Evolutionary conservation across 345 rosid species (phyloP), one percentile per base, ranked within the genome.

Genomic region (Populus euphratica): DNA sequence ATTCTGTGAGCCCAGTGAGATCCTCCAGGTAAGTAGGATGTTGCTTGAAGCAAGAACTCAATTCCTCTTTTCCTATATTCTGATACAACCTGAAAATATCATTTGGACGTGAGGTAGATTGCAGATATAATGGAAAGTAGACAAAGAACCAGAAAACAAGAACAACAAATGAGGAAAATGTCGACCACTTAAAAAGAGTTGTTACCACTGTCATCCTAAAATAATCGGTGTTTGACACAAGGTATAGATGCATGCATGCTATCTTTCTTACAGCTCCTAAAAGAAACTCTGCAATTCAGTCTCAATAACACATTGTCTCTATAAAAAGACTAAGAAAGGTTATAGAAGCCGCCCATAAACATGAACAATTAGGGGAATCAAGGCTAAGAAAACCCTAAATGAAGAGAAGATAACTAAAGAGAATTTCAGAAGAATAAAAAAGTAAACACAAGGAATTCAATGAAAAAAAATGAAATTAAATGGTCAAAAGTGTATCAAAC

Each of bases 11-110:
- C 82, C 99, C 99, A 0, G 98, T 91, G 62, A 96, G 85, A 88
- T 96, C 98, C 75, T 93, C 99, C 73, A 96, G 82, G 83, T 91
- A 93, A 21, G 99, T 93, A 8, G 99, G 99, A 84, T 91, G 94
- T 90, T 5, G 92, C 99, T 85, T 90, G 87, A 62, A 92, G 93
- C 62, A 96, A 62, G 77, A 96, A 93, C 20, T 90, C 87, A 83
- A 85, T 85, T 82, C 91, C 94, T 77, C 83, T 93, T 73, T 82
- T 79, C 73, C 86, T 77, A 77, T 86, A 93, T 77, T 96, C 98
- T 0, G 91, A 84, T 49, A 93, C 89, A 75, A 93, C 99, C 98
- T 93, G 91, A 72, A 77, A 64, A 54, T 21, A 49, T 44, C 38
- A 20, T 74, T 44, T 56, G 0, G 1, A 21, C 63, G 23, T 2